Percentiles rank a stretch among this genome's conserved stretches.
These are phyloP conservation scores for Botrytis porri DNA, from an alignment of 2,329 filamentous ascomycete genomes.

Conservation along the genomic window DNA sequence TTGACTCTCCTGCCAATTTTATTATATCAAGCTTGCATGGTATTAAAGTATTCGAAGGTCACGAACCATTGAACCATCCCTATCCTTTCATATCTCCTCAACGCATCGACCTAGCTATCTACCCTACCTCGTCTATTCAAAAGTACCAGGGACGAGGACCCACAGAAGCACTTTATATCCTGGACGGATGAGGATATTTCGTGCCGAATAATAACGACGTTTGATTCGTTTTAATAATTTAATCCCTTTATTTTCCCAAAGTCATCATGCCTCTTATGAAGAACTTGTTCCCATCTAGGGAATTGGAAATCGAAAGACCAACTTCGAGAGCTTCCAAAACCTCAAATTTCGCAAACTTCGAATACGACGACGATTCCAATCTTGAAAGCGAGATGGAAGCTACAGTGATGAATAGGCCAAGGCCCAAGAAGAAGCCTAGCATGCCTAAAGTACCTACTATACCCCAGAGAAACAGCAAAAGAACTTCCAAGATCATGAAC, in stretches of 20 bases:
- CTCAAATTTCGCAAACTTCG: constrained; percentile 28
- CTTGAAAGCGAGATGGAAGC: constrained; percentile 36
- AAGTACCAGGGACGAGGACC: constrained; percentile 1
- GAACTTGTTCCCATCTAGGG: constrained; percentile 27
- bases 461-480: constrained; percentile 31
- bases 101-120: constrained; percentile 7
- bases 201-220: constrained; percentile 10
- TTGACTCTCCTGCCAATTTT: constrained; percentile 20
- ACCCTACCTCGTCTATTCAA: constrained; percentile 1
- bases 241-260: constrained; percentile 15
- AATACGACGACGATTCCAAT: constrained; percentile 29
- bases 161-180: constrained; percentile 19
- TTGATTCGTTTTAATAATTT: constrained; percentile 12
- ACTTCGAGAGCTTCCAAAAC: constrained; percentile 19
- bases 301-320: constrained; percentile 21
- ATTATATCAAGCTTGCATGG: constrained; percentile 20
- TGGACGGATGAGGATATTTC: constrained; percentile 11
- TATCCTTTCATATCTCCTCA: constrained; percentile 8
- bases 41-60: constrained; percentile 5
- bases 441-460: constrained; percentile 29
- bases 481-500: constrained; percentile 31
- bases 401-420: constrained; percentile 28
- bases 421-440: constrained; percentile 28
- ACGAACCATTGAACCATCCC: constrained; percentile 7
- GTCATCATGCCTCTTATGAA: constrained; percentile 32